Evolutionary conservation across 2,329 filamentous ascomycete species (phyloP), one percentile per base, ranked within the genome.

Genomic region (Phialemoniopsis sp.): DNA sequence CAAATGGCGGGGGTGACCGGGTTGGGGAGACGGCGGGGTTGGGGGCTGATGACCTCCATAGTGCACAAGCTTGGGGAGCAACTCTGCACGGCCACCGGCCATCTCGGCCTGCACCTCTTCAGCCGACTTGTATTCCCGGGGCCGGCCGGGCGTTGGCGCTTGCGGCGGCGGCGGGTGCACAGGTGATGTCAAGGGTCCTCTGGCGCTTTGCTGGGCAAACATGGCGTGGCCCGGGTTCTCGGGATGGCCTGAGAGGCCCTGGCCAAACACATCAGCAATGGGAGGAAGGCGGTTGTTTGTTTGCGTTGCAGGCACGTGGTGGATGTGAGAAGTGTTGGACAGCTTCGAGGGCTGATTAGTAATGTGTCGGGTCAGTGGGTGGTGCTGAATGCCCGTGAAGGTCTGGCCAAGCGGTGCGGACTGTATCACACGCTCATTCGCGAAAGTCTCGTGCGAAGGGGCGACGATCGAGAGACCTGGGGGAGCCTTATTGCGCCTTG

Each of bases 11-110:
- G 53, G 55, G 37, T 51, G 51, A 39, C 72, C 72, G 40, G 81
- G 72, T 57, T 82, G 73, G 13, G 85, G 88, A 33, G 89, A 94
- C 5, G 89, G 89, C 29, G 91, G 90, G 3, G 90, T 95, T 4
- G 90, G 90, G 31, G 91, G 90, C 60, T 95, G 91, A 57, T 94
- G 89, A 34, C 89, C 89, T 30, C 87, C 89, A 60, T 98, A 98
- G 64, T 97, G 93, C 13, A 98, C 88, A 41, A 97, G 80, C 63
- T 91, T 93, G 16, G 93, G 93, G 37, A 96, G 72, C 13, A 97
- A 73, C 43, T 98, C 93, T 41, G 95, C 85, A 41, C 93, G 81
- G n/a, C 93, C 93, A 37, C 89, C 90, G 5, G 90, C 84, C 46
- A 98, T 66, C 47, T 93, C 88, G 42, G 88, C 87, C 44, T 97